These are phyloP conservation scores for Suhomyces xylopsoci DNA, from an alignment of 805 yeast species.

Conservation along the genomic window DNA sequence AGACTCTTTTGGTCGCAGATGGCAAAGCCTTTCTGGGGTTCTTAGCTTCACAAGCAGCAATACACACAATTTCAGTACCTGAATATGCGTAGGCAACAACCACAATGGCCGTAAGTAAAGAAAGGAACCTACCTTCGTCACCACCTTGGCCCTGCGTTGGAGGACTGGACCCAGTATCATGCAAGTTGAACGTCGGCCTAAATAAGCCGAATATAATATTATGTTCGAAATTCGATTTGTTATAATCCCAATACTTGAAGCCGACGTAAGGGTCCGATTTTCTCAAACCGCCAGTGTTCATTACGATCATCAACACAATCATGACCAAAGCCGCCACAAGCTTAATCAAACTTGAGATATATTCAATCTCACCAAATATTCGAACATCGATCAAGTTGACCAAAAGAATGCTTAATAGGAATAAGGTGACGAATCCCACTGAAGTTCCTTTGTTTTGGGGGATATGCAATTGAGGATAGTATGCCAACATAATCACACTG, in stretches of 20 bases:
- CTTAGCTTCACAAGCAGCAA: constrained; percentile 84
- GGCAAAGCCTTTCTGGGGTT: constrained; percentile 78
- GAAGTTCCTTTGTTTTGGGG: constrained; percentile 44
- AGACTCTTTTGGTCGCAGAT: constrained; percentile 69
- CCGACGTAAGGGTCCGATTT: constrained; percentile 46
- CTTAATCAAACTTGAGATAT: constrained; percentile 56
- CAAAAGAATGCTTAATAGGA: constrained; percentile 43
- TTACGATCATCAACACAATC: constrained; percentile 61
- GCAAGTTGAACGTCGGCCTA: constrained; percentile 66
- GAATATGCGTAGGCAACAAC: constrained; percentile 73
- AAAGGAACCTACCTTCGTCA: constrained; percentile 55
- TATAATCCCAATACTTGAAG: constrained; percentile 63
- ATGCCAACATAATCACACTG: constrained; percentile 70
- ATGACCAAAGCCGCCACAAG: constrained; percentile 49
- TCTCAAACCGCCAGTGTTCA: constrained; percentile 58
- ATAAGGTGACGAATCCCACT: constrained; percentile 64
- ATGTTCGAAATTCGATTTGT: constrained; percentile 46
- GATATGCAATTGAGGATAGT: constrained; percentile 54
- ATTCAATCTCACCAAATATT: constrained; percentile 73
- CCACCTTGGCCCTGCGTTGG: constrained; percentile 59
- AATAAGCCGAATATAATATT: constrained; percentile 65
- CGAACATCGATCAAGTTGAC: constrained; percentile 68
- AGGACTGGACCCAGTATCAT: constrained; percentile 54
- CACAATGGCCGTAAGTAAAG: constrained; percentile 57
- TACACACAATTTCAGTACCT: constrained; percentile 79